These are phyloP conservation scores for Lepidium aucheri DNA, from an alignment of 345 rosid species.

Conservation along the genomic window DNA sequence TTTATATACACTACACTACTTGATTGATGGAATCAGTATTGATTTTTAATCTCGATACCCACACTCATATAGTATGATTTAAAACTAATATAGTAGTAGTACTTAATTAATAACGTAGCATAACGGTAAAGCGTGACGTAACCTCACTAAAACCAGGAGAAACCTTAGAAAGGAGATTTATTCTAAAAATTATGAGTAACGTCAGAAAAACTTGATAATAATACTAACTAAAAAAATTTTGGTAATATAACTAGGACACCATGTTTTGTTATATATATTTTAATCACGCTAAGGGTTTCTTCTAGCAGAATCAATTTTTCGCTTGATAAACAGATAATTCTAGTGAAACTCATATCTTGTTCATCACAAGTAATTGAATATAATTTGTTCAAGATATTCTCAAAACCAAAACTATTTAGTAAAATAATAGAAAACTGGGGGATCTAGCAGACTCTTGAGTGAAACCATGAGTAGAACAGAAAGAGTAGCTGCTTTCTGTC, in stretches of 20 bases:
- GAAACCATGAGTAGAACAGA: background rate
- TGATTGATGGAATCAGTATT: background rate
- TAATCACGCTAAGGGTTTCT: too few relatives aligned
- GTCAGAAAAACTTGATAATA: too few relatives aligned
- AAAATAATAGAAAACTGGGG: background rate
- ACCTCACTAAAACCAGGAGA: background rate
- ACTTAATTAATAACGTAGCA: background rate
- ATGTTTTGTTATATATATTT: too few relatives aligned
- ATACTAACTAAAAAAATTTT: too few relatives aligned
- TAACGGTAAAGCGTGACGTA: background rate
- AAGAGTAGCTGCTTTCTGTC: background rate
- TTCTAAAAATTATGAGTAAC: background rate
- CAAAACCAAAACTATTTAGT: too few relatives aligned
- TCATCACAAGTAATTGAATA: too few relatives aligned
- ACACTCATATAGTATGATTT: background rate
- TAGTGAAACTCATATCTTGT: too few relatives aligned
- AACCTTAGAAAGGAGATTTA: background rate
- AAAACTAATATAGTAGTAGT: too few relatives aligned
- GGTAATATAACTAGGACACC: too few relatives aligned
- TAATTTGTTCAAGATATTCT: too few relatives aligned
- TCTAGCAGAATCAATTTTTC: too few relatives aligned
- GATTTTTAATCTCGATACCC: background rate
- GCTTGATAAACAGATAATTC: too few relatives aligned
- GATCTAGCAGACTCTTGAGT: background rate
- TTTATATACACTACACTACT: slow-evolving; percentile 11